Percentiles rank a stretch among this genome's conserved stretches.
Conservation (phyloP, 106 monocot genomes). For the Ottelia alismoides region DNA sequence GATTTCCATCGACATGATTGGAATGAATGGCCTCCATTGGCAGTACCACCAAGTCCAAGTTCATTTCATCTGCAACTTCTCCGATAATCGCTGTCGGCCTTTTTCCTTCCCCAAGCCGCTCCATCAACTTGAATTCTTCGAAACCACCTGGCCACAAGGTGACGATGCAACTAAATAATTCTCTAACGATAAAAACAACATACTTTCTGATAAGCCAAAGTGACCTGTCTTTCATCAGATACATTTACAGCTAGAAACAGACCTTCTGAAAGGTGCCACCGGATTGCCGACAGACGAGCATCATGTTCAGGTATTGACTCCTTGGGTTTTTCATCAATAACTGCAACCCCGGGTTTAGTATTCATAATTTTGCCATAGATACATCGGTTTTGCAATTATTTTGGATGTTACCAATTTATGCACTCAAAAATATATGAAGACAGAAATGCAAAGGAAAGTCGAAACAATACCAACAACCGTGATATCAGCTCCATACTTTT, state of each 20-base stretch:
- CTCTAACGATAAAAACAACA: too few relatives aligned
- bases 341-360: slow-evolving; percentile 45
- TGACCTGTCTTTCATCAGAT: too few relatives aligned
- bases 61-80: slow-evolving; percentile 82
- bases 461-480: slow-evolving; percentile 73
- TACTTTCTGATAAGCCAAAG: too few relatives aligned
- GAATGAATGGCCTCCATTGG: too few relatives aligned
- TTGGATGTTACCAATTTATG: too few relatives aligned
- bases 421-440: too few relatives aligned
- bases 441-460: too few relatives aligned
- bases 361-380: too few relatives aligned
- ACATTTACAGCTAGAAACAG: too few relatives aligned
- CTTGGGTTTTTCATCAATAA: slow-evolving; percentile 81
- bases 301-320: slow-evolving; percentile 80
- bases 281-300: slow-evolving; percentile 52
- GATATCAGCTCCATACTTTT: slow-evolving; percentile 81
- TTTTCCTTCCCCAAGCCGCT: slow-evolving; percentile 74
- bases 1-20: slow-evolving; percentile 84
- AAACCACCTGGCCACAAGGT: slow-evolving; percentile 46
- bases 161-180: too few relatives aligned
- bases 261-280: slow-evolving; percentile 97
- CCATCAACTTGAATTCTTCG: slow-evolving; percentile 69
- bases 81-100: slow-evolving; percentile 75
- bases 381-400: too few relatives aligned
- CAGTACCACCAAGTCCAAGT: slow-evolving; percentile 67